Conservation (phyloP, 164 flowering plant genomes). For the Stephania yunnanensis region DNA sequence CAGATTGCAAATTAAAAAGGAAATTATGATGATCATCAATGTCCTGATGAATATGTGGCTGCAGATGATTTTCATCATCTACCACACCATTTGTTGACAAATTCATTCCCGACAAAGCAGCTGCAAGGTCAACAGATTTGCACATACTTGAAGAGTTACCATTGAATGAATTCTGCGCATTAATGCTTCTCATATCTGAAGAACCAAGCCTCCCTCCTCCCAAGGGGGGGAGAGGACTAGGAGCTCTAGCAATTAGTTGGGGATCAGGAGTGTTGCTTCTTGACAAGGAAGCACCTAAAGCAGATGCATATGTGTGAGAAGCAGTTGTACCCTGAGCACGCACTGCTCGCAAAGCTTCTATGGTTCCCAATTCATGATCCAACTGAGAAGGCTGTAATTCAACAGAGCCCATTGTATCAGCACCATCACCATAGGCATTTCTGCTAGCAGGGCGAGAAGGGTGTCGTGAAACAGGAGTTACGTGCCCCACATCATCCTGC, state of each 20-base stretch:
- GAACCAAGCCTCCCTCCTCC: constrained; percentile 52
- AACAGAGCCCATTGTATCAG: constrained; percentile 33
- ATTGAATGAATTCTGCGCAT: constrained; percentile 35
- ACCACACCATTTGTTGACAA: constrained; percentile 37
- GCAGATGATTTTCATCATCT: constrained; percentile 38
- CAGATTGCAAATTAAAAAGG: constrained; percentile 41
- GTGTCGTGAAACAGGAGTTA: constrained; percentile 37
- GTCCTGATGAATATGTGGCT: constrained; percentile 37
- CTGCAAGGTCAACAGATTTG: constrained; percentile 46
- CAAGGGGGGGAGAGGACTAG: constrained; percentile 73
- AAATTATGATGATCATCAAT: constrained; percentile 33
- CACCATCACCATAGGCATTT: constrained; percentile 50
- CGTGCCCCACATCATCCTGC: constrained; percentile 62
- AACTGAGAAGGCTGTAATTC: constrained; percentile 54
- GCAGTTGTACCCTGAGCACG: constrained; percentile 31
- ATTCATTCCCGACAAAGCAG: constrained; percentile 72
- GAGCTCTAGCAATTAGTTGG: constrained; percentile 55
- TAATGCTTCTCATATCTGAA: constrained; percentile 42
- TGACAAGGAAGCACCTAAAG: constrained; percentile 66
- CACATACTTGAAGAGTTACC: constrained; percentile 34
- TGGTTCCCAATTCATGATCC: constrained; percentile 40
- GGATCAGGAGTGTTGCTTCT: constrained; percentile 80
- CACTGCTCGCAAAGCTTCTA: constrained; percentile 30
- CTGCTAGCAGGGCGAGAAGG: constrained; percentile 78
- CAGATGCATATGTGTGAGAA: constrained; percentile 62